Percentiles rank a stretch among this genome's conserved stretches.
phyloP scores from a whole-genome alignment of 495 filamentous ascomycete genomes.

The Talaromyces ruber region DNA sequence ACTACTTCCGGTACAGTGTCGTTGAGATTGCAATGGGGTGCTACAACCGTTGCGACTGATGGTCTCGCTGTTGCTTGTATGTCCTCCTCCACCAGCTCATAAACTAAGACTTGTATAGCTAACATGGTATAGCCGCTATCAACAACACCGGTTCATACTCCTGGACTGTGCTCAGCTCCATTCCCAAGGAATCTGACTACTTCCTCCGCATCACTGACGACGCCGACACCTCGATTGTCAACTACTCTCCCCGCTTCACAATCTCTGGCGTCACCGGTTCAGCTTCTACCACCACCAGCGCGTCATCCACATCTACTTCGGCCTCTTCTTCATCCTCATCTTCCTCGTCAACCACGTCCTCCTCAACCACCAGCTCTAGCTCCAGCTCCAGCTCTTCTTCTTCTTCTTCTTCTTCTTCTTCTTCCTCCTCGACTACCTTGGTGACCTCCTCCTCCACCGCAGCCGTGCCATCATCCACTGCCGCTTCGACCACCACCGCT shows the following conservation, averaged over 20 bases:
- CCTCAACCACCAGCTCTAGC: conserved; percentile 9
- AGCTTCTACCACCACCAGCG: conserved; percentile 18
- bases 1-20: conserved; percentile 44
- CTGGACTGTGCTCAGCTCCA: conserved; percentile 39
- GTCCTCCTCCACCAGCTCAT: too few relatives aligned
- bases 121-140: conserved; percentile 36
- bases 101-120: too few relatives aligned
- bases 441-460: neutral
- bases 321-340: conserved; percentile 12
- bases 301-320: conserved; percentile 37
- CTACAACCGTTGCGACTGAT: conserved; percentile 28
- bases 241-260: conserved; percentile 52
- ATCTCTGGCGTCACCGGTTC: conserved; percentile 41
- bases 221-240: conserved; percentile 30
- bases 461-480: neutral
- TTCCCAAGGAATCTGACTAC: conserved; percentile 42
- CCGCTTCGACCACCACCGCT: neutral
- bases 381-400: conserved; percentile 7
- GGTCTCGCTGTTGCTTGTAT: conserved; percentile 46
- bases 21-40: conserved; percentile 45
- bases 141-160: conserved; percentile 49
- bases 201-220: conserved; percentile 51
- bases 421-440: neutral
- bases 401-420: neutral
- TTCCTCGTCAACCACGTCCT: conserved; percentile 7